Base-by-base conservation (phyloP, 2,329 filamentous ascomycete genomes). In the Neofusicoccum kwambonambiense region DNA sequence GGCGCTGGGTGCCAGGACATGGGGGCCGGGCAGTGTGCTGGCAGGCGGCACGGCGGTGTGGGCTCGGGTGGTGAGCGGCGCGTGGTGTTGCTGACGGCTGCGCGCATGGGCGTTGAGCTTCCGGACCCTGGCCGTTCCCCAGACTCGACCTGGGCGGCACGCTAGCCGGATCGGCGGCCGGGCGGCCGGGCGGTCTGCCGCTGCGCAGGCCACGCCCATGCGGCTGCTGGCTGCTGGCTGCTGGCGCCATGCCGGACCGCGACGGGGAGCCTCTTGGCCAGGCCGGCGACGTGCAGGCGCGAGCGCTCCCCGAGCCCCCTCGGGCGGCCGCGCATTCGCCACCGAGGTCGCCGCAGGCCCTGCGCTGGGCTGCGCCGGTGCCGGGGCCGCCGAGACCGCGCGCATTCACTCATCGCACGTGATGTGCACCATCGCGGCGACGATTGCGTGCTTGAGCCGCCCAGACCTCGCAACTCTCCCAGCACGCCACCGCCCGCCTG, bases 371-470 rank as follows among this genome's bases (percentile, higher is more conserved):
- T 19, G 19, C 19, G 19, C 19, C 34, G 44, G 54, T 15, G 44
- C 42, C 56, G 31, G 22, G 56, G n/a, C 37, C 42, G 22, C 56
- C 42, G 56, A 47, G 42, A 60, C 56, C 8, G 27, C 34, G 34
- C 54, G 56, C 42, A 35, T 47, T 42, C 34, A 17, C 15, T 58
- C 19, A 58, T 58, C 13, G 56, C 56, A 60, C 56, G 56, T 60
- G 56, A 58, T 37, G 8, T 31, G 9, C 37, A 42, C 37, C 52
- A 57, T 42, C 37, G 37, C 41, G 22, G 41, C 41, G 41, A 15
- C 56, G 27, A 60, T 60, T 60, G 56, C 56, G 56, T 60, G 56
- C 56, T 60, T 37, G n/a, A 35, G 22, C 19, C 56, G 56, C 56
- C 37, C 56, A 45, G 56, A 17, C 56, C 56, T 47, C 13, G 41